phyloP scores from a whole-genome alignment of 192 early-diverging fungal genomes.

The Coemansia sp. region DNA sequence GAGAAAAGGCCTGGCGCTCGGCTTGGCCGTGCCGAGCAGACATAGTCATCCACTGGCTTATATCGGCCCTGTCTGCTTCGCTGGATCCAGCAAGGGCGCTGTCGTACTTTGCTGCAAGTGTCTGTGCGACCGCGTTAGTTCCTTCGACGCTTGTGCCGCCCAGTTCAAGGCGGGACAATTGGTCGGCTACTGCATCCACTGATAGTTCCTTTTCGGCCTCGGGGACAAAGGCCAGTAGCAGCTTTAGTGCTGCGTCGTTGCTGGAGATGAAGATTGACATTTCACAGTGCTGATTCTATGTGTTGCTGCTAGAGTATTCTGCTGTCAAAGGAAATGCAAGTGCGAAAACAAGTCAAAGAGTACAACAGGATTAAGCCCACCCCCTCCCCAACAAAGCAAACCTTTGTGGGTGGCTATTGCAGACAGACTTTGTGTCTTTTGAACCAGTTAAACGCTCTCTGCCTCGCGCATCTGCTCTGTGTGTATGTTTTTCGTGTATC shows the following conservation, averaged over 20 bases:
- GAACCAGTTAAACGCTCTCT: neutral
- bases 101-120: slow-evolving; percentile 44
- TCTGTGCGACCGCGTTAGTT: slow-evolving; percentile 45
- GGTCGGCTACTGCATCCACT: slow-evolving; percentile 37
- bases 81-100: slow-evolving; percentile 35
- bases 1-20: slow-evolving; percentile 50
- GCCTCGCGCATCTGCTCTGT: neutral
- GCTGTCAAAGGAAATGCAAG: slow-evolving; percentile 1
- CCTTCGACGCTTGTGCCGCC: slow-evolving; percentile 43
- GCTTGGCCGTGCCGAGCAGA: slow-evolving; percentile 43
- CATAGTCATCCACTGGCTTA: slow-evolving; percentile 58
- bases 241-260: slow-evolving; percentile 44
- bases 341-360: neutral
- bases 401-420: too few relatives aligned
- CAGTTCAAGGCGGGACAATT: slow-evolving; percentile 41
- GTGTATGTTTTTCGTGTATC: neutral
- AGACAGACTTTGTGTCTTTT: neutral
- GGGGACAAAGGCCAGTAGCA: slow-evolving; percentile 40
- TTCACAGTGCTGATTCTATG: neutral
- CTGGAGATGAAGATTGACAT: slow-evolving; percentile 45
- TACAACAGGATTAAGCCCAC: neutral
- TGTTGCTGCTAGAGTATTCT: neutral
- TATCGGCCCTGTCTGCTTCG: slow-evolving; percentile 41
- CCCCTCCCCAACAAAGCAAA: neutral
- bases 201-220: slow-evolving; percentile 30